Conservation (phyloP, 208 protist genomes). For the Trypanosoma boissoni region DNA sequence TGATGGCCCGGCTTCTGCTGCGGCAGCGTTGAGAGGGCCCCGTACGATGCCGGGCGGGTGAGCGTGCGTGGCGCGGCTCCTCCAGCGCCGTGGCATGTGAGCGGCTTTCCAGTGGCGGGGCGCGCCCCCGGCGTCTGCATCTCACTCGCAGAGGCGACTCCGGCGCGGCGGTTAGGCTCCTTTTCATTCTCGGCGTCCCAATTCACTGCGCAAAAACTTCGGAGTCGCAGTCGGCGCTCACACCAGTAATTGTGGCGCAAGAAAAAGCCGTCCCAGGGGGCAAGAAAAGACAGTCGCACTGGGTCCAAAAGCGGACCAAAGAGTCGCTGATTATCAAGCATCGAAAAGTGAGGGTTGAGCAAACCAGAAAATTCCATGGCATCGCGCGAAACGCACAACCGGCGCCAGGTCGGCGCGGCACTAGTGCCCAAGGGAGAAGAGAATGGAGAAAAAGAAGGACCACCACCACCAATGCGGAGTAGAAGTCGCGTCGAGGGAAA, state of each 20-base stretch:
- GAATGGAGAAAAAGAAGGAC: background rate
- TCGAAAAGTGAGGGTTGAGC: conserved; percentile 50
- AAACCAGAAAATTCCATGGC: conserved; percentile 42
- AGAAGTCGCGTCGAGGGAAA: background rate
- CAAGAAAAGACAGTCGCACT: conserved; percentile 25
- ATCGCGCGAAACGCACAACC: conserved; percentile 37
- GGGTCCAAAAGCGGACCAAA: conserved; percentile 54
- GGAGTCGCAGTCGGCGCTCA: conserved; percentile 27
- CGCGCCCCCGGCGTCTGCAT: too few relatives aligned
- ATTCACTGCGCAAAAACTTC: conserved; percentile 11
- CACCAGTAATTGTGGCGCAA: conserved; percentile 43
- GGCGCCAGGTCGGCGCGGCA: conserved; percentile 18
- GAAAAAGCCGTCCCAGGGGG: conserved; percentile 38
- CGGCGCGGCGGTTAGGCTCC: too few relatives aligned
- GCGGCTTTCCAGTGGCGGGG: too few relatives aligned
- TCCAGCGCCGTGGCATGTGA: too few relatives aligned
- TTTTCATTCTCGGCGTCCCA: too few relatives aligned
- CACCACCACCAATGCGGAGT: background rate
- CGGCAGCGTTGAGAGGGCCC: too few relatives aligned
- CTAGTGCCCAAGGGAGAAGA: conserved; percentile 2
- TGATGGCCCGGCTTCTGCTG: too few relatives aligned
- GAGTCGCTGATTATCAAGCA: conserved; percentile 32
- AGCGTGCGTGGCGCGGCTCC: too few relatives aligned
- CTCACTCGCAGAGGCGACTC: too few relatives aligned
- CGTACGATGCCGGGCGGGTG: too few relatives aligned